Percentiles rank a stretch among this genome's conserved stretches.
Evolutionary conservation across 768 basidiomycete genomes (phyloP).

Genomic region (Leccinum fibrillosum): DNA sequence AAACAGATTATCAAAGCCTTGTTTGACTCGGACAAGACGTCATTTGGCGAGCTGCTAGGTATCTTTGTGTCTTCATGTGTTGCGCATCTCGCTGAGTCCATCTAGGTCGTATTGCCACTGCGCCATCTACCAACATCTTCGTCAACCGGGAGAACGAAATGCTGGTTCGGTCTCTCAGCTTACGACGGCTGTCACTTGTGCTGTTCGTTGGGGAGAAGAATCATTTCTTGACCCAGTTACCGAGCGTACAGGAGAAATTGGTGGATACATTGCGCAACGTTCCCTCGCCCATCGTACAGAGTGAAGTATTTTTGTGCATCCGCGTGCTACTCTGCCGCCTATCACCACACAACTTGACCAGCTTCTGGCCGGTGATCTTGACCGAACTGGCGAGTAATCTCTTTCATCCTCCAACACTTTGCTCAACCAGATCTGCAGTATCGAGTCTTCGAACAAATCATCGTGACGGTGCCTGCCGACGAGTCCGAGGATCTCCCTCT

Average conservation of each 20-base stretch:
- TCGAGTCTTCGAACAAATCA: conserved; percentile 83
- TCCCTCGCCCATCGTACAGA: conserved; percentile 80
- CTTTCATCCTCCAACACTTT: too few species aligned
- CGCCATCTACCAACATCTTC: conserved; percentile 94
- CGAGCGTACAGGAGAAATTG: conserved; percentile 93
- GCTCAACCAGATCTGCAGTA: conserved; percentile 48
- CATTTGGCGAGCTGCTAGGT: conserved; percentile 84
- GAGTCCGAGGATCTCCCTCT: conserved; percentile 82
- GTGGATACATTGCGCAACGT: conserved; percentile 87
- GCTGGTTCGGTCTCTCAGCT: conserved; percentile 77
- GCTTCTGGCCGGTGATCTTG: conserved; percentile 95
- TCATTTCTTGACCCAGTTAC: conserved; percentile 84
- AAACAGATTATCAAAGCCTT: conserved; percentile 71
- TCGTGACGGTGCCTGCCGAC: conserved; percentile 68
- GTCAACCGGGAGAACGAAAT: conserved; percentile 94
- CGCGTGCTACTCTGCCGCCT: conserved; percentile 88
- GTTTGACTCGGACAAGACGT: conserved; percentile 83
- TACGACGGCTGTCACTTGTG: conserved; percentile 83
- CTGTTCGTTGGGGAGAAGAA: conserved; percentile 90
- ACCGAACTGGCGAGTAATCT: conserved; percentile 73
- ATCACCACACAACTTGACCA: conserved; percentile 85
- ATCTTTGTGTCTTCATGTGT: conserved; percentile 30
- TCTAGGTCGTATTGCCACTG: conserved; percentile 71
- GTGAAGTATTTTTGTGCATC: conserved; percentile 93
- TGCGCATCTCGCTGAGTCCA: conserved; percentile 23